Evolutionary conservation across 2,329 filamentous ascomycete genomes (phyloP), one percentile per base, ranked within the genome.

Genomic region (Cryoendolithus antarcticus): DNA sequence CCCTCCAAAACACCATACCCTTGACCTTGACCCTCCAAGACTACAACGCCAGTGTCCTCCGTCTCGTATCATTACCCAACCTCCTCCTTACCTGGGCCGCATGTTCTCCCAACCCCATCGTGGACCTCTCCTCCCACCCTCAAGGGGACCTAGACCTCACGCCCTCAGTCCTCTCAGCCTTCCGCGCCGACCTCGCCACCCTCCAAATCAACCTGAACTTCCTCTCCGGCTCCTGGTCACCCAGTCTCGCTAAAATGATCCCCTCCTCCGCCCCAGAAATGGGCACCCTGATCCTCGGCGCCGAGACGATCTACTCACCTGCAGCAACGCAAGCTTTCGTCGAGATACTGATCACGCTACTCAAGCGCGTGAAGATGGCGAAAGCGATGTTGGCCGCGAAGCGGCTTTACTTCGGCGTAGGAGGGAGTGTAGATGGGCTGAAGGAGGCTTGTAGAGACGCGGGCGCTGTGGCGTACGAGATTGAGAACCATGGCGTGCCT

Each of bases 241-340:
- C 70, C 0, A 30, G 33, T 2, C 78, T 89, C 42, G 67, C 82
- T 4, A 57, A 69, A 2, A 61, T 85, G 1, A 59, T 86, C 6
- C 62, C 57, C 0, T 48, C 52, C 0, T 55, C 50, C 3, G 48
- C 58, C 7, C 41, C 59, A 9, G 60, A 59, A 7, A 55, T 64
- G 45, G 64, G 64, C 15, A 62, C 61, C 0, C 60, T 82, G 2
- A 63, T 88, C 4, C 62, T 91, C 2, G 84, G 79, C 1, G 81
- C 82, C 1, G 84, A 91, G 60, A 91, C 84, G 0, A 89, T 91
- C 33, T 91, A 91, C 61, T 85, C 79, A 2, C 82, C 82, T 0
- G 76, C 77, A 41, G 79, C 81, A 0, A 69, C 86, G 13, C 63
- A 66, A 29, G 70, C 75, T 0, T 91, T 89, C 54, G 74, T 78